Evolutionary conservation across 441 rosid species (phyloP), one percentile per base, ranked within the genome.

Genomic region (Macaranga tanarius): DNA sequence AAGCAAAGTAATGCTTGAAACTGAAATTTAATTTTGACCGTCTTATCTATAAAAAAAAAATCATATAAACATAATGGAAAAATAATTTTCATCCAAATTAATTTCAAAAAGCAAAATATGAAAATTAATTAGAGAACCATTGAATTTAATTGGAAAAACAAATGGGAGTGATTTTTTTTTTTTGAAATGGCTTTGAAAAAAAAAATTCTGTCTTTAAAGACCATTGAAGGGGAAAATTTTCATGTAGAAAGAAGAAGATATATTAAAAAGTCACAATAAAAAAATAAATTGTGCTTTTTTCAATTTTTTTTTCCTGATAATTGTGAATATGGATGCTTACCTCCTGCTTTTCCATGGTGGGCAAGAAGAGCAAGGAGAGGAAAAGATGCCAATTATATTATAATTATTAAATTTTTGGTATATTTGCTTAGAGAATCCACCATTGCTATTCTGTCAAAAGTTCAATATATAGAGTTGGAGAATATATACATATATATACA

Each of bases 301-400:
- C 0, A 62, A 10, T 26, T 28, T 28, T 28, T 28, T 28, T 28
- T 44, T 64, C 4, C 8, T 20, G 1, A 0, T 31, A 34, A 13
- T 8, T 52, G 22, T 2, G 61, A 67, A 52, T 67, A 67, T 67
- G 47, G 67, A 67, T 67, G 47, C 74, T 28, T 50, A 60, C 74
- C 74, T 60, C 67, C 74, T 22, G 40, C 55, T 22, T 47, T 47
- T 50, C 74, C 74, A 71, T 71, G 67, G 47, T 9, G 47, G 59
- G 28, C n/a, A 25, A 52, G 48, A 68, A 19, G 57, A 48, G 58
- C 19, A 47, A 70, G 74, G 45, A 5, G 55, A 45, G 19, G 31
- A 13, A 56, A 15, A 6, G 31, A 16, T 13, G 17, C 8, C 13
- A 58, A 52, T 52, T 52, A 52, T 58, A 47, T 31, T 40, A 10